phyloP scores from a whole-genome alignment of 345 rosid genomes.

The Eutrema heterophyllum region DNA sequence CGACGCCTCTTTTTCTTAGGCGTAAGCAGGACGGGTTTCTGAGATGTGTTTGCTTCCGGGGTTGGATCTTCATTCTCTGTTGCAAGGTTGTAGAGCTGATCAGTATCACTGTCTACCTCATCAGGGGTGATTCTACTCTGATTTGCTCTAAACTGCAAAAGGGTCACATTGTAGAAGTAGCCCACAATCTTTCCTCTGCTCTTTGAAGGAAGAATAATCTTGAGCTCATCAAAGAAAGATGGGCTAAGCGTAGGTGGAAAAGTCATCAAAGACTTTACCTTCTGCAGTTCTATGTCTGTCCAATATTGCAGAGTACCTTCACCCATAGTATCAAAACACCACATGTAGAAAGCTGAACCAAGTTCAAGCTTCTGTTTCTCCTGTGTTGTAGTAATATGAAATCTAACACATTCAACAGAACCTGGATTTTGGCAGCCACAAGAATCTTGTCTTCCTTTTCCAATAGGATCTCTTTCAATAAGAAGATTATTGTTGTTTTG shows the following conservation, averaged over 20 bases:
- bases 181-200: conserved; percentile 56
- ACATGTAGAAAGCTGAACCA: conserved; percentile 55
- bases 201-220: conserved; percentile 41
- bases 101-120: conserved; percentile 64
- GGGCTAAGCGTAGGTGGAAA: conserved; percentile 34
- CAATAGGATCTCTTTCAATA: conserved; percentile 83
- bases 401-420: conserved; percentile 70
- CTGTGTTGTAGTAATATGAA: conserved; percentile 54
- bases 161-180: conserved; percentile 71
- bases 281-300: conserved; percentile 51
- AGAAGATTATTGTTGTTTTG: conserved; percentile 23
- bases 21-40: conserved; percentile 41
- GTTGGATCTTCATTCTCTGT: conserved; percentile 21
- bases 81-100: conserved; percentile 35
- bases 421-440: conserved; percentile 67
- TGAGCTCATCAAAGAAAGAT: conserved; percentile 48
- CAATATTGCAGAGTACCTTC: conserved; percentile 55
- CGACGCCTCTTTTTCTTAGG: conserved; percentile 48
- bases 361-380: conserved; percentile 55
- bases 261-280: conserved; percentile 42
- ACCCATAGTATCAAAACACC: conserved; percentile 73
- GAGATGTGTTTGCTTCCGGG: conserved; percentile 31
- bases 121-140: conserved; percentile 56
- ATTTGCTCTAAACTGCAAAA: conserved; percentile 65
- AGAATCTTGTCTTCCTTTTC: conserved; percentile 73